A percentile compares a stretch with the other conserved stretches of the same genome.
phyloP scores from a whole-genome alignment of 768 basidiomycete genomes.

The Suillus brevipes region DNA sequence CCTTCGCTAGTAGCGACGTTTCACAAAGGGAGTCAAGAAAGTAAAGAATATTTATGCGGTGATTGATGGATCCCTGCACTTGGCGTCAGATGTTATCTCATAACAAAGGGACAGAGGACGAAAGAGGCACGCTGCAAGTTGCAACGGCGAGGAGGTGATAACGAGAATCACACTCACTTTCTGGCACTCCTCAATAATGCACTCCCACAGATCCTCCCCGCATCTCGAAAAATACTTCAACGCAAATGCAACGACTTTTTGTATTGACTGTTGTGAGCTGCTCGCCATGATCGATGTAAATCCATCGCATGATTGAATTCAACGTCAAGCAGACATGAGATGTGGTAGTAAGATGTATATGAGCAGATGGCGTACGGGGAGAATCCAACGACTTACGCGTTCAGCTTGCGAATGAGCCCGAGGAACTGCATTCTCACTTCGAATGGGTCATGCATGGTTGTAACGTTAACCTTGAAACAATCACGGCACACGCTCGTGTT shows the following conservation, averaged over 20 bases:
- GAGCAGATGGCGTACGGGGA: background rate
- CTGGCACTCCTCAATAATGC: conserved; percentile 85
- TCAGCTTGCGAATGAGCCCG: conserved; percentile 57
- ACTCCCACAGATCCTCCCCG: conserved; percentile 94
- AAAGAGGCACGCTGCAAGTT: background rate
- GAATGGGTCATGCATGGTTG: conserved; percentile 8
- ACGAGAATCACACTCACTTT: conserved; percentile 50
- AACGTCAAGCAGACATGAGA: background rate
- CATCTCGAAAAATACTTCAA: conserved; percentile 82
- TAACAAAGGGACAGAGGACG: background rate
- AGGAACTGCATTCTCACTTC: conserved; percentile 60
- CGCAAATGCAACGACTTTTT: conserved; percentile 82
- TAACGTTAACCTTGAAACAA: background rate
- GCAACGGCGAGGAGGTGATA: background rate
- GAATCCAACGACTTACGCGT: conserved; percentile 46
- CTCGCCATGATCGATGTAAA: background rate
- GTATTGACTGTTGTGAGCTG: conserved; percentile 85
- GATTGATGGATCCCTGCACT: conserved; percentile 77
- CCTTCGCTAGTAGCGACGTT: conserved; percentile 66
- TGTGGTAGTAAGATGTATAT: background rate
- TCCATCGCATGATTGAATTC: background rate
- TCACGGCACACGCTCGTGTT: background rate
- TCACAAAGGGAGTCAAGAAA: conserved; percentile 89
- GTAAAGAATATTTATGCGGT: conserved; percentile 91
- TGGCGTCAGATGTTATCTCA: background rate